phyloP scores from a whole-genome alignment of 2,329 filamentous ascomycete genomes.

The Clonostachys byssicola region DNA sequence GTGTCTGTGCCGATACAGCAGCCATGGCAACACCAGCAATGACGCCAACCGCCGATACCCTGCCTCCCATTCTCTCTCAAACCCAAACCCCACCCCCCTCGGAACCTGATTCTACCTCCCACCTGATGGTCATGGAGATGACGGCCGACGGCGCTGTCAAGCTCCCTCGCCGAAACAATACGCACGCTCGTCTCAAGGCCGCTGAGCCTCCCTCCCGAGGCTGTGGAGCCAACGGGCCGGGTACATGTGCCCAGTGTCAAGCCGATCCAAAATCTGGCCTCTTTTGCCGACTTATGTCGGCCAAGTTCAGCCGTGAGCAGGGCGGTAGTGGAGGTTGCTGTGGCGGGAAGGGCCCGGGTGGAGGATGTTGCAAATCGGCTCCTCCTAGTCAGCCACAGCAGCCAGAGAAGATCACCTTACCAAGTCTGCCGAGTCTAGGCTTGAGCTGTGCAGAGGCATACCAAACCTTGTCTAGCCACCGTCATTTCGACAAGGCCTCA shows the following conservation, averaged over 20 bases:
- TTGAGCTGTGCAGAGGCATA: constrained; percentile 75
- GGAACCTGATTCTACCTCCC: constrained; percentile 52
- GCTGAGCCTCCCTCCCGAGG: constrained; percentile 22
- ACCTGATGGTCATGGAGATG: constrained; percentile 49
- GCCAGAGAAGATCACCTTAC: constrained; percentile 26
- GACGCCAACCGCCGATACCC: constrained; percentile 29
- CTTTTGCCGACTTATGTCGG: constrained; percentile 78
- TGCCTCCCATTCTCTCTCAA: constrained; percentile 38
- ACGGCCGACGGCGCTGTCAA: constrained; percentile 58
- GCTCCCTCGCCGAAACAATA: constrained; percentile 38
- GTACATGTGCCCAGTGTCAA: constrained; percentile 75
- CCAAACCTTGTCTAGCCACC: constrained; percentile 73
- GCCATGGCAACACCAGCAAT: constrained; percentile 31
- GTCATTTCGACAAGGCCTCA: constrained; percentile 68
- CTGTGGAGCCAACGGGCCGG: constrained; percentile 66
- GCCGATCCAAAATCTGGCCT: constrained; percentile 75
- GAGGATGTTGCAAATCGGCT: constrained; percentile 60
- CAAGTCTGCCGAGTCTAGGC: constrained; percentile 44
- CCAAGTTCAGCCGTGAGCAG: constrained; percentile 47
- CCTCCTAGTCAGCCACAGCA: constrained; percentile 1
- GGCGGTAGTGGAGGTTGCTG: constrained; percentile 48
- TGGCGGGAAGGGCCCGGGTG: constrained; percentile 52
- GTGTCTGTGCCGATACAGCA: constrained; percentile 68
- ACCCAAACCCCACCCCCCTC: constrained; percentile 54
- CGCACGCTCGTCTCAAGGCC: constrained; percentile 14